Evolutionary conservation across 2,329 filamentous ascomycete genomes (phyloP), one percentile per base, ranked within the genome.

Genomic region (Diaporthe caulivora): DNA sequence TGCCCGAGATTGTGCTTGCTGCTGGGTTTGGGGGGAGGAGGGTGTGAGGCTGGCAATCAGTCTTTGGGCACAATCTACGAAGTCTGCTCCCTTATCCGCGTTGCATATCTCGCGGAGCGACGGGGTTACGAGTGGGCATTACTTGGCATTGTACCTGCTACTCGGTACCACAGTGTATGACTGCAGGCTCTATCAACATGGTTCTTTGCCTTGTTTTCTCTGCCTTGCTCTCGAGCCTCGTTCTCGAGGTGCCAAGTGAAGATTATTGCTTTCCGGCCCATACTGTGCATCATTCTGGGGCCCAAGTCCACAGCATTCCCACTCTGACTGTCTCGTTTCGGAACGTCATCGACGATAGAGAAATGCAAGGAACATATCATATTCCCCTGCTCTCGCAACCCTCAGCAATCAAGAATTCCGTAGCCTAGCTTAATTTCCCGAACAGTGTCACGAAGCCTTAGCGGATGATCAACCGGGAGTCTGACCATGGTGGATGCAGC

Each of bases 1-100:
- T 54, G 11, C 34, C 60, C 40, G 65, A 72, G 40, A 49, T 74
- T 18, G 37, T 53, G 74, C 54, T 75, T 57, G 54, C 74, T n/a
- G 74, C 65, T 29, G 72, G 73, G 15, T 69, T 75, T 49, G 71
- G 72, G 17, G 71, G 74, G 29, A 34, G 55, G 40, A 67, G 73
- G 24, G 67, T 71, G 11, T 75, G 71, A 71, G 40, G 34, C 1
- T 3, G 10, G 54, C 26, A 1, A 9, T 10, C 7, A 7, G 31
- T 34, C 26, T 31, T 42, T 49, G 42, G 54, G 31, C 18, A 26
- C 17, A n/a, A 11, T 15, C n/a, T 26, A 15, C n/a, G 34, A 53
- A 54, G 9, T 24, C 21, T 26, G 40, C 18, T 31, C 40, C n/a
- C 40, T 40, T n/a, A 51, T n/a, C 21, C 24, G 17, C 21, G 24